A percentile compares a stretch with the other conserved stretches of the same genome.
These are phyloP conservation scores for Saccharomyces hybrid DNA, from an alignment of 1,139 yeast species.

Conservation along the genomic window DNA sequence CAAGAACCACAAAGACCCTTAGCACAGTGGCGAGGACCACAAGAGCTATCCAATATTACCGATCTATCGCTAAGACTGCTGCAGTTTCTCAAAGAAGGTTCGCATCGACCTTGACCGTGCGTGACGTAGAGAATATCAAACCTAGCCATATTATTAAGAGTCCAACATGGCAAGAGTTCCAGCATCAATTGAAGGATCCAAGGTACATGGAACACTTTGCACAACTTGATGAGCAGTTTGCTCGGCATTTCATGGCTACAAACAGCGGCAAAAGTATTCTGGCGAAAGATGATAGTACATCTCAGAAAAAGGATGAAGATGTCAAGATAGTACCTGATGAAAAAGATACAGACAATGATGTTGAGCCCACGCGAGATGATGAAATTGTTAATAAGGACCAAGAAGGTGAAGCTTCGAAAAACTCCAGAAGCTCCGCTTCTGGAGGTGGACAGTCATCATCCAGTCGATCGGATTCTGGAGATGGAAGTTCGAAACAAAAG, in stretches of 20 bases:
- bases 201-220: neutral
- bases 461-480: constrained; percentile 4
- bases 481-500: constrained; percentile 2
- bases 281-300: constrained; percentile 7
- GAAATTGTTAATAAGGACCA: neutral
- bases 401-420: neutral
- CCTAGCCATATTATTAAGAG: neutral
- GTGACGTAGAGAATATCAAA: neutral
- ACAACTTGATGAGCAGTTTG: neutral
- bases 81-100: neutral
- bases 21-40: neutral
- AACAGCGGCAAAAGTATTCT: neutral
- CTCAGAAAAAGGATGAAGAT: constrained; percentile 7
- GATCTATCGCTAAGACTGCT: neutral
- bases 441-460: constrained; percentile 2
- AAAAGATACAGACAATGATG: constrained; percentile 4
- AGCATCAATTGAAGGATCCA: neutral
- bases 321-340: neutral
- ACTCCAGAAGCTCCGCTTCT: constrained; percentile 5
- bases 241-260: neutral
- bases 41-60: neutral
- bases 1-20: neutral
- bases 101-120: neutral
- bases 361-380: neutral
- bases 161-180: neutral